Evolutionary conservation across 2,329 filamentous ascomycete species (phyloP), one percentile per base, ranked within the genome.

Genomic region (Colletotrichum sp.): DNA sequence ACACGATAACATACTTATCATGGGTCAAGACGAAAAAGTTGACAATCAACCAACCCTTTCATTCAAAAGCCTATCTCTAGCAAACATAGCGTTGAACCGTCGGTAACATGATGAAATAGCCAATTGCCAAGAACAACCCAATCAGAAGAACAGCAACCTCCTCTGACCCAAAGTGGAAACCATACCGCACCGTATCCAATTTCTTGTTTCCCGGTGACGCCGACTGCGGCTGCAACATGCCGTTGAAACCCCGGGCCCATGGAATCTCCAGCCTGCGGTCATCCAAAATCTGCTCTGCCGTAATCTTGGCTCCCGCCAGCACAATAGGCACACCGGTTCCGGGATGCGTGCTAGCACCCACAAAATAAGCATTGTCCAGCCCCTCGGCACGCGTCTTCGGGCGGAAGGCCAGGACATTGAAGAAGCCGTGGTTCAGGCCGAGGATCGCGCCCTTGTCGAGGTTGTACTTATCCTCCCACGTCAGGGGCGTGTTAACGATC

Each of bases 271-370:
- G 24, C 2, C 80, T 72, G 21, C 81, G 68, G 67, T 86, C 85
- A 8, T 78, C 80, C 28, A 88, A 79, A 21, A 88, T 84, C 81
- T 88, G 86, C 78, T 88, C 86, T 1, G 84, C 79, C 13, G 86
- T 87, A 72, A 95, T 88, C 82, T 92, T 93, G 10, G 92, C 91
- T 0, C 94, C 93, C 0, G 93, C 93, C 12, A 95, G 84, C 30
- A 93, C 92, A 72, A 95, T 94, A 5, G 94, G 94, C 24, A 95
- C 94, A 0, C 94, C 94, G 0, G 94, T 95, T 2, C 94, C 94
- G 0, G 94, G 94, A 85, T 96, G 94, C 24, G 93, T 94, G 80
- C 91, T 93, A 2, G 94, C 94, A 38, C 94, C 94, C 0, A 95
- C 94, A 80, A 95, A 95, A 80, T 94, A 95, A 28, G 92, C 82